Evolutionary conservation across 768 basidiomycete species (phyloP).

Genomic region (Leccinum incarnatum): DNA sequence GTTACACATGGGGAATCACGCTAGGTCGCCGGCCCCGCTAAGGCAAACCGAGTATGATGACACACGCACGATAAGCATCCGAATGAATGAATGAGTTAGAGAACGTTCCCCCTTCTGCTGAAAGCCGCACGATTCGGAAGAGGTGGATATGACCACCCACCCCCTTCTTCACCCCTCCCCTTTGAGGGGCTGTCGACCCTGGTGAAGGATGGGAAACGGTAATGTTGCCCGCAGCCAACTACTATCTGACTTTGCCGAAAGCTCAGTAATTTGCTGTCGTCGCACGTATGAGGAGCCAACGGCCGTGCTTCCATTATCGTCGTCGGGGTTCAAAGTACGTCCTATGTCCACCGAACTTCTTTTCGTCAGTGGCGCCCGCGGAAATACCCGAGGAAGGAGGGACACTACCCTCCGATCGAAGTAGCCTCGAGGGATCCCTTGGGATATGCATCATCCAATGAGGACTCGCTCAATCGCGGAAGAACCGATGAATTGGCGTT

Average conservation of each 20-base stretch:
- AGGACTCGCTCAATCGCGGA: background rate
- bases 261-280: background rate
- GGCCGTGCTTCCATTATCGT: background rate
- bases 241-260: background rate
- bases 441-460: background rate
- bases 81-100: background rate
- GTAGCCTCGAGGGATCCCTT: background rate
- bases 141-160: constrained; percentile 1
- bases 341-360: background rate
- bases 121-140: background rate
- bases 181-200: background rate
- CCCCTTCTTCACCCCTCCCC: background rate
- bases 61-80: constrained; percentile 5
- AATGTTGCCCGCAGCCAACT: background rate
- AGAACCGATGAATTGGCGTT: background rate
- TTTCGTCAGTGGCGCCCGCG: background rate
- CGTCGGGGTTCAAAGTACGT: background rate
- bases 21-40: constrained; percentile 16
- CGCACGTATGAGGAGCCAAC: constrained; percentile 1
- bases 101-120: background rate
- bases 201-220: background rate
- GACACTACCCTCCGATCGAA: background rate
- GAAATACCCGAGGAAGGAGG: background rate
- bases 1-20: background rate
- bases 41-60: background rate